Base-by-base conservation (phyloP, 352 stramenopile species). In the Phytophthora parvispora region DNA sequence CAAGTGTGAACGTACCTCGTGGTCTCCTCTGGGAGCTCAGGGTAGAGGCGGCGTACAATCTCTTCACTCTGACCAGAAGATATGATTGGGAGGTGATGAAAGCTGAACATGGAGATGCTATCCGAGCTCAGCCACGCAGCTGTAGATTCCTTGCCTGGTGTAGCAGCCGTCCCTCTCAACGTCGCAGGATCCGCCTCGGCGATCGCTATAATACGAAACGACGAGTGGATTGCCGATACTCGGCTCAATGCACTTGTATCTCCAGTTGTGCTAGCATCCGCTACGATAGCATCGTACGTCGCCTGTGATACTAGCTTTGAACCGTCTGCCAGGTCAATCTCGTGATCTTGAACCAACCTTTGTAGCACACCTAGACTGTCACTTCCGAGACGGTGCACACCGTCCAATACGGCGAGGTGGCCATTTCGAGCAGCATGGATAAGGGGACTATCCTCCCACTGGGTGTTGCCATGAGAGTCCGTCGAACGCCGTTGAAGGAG, bases 401-500 rank as follows among this genome's bases (percentile, higher is more conserved):
- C 96, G 83, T 99, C 97, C 4, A 99, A 67, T 42, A 99, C 86
- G 0, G 86, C 85, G 3, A 97, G 65, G 55, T 93, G 81, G 1
- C 97, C 97, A 29, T 88, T 77, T 16, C 88, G 66, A 50, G 95
- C 95, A 6, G 97, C 95, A 61, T 92, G 82, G 20, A 98, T 90
- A 4, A 99, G 72, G 9, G 96, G 94, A 45, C 93, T 98, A 54
- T 98, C 85, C 67, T 95, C 87, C 97, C 97, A 99, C 15, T 65
- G 82, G 9, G 96, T 99, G 50, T 98, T 91, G 3, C 95, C 95
- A 10, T 77, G 68, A 6, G 79, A 75, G 55, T 98, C 91, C 2
- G 95, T 99, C 10, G 78, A 90, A 10, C 97, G 90, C 42, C 84
- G 81, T 64, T 98, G 89, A 27, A 99, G 77, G 8, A 99, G 85